Conservation (phyloP, 805 yeast species). For the Vanderwaltozyma polyspora region DNA sequence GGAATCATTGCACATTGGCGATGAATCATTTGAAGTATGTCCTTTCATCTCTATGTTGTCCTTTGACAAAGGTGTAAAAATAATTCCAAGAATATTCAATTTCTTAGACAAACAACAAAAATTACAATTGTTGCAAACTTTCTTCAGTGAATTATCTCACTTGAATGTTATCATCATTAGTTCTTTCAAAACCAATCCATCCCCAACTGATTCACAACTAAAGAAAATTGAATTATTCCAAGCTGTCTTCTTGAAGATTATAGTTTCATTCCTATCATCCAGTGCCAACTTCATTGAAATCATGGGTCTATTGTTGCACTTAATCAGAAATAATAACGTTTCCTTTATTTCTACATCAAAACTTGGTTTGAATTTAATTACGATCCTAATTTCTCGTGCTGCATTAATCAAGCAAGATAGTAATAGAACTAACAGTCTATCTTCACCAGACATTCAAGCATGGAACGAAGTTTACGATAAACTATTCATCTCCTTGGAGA, state of each 20-base stretch:
- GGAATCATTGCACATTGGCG: constrained; percentile 68
- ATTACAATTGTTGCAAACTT: constrained; percentile 60
- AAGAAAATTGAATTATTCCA: constrained; percentile 70
- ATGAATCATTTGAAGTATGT: constrained; percentile 45
- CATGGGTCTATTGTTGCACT: constrained; percentile 57
- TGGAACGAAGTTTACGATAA: constrained; percentile 80
- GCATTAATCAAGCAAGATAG: constrained; percentile 85
- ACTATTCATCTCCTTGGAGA: constrained; percentile 68
- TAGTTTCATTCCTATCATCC: constrained; percentile 66
- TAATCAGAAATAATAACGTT: constrained; percentile 61
- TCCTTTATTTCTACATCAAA: constrained; percentile 46
- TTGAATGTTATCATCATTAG: constrained; percentile 70
- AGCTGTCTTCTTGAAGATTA: constrained; percentile 67
- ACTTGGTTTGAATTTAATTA: constrained; percentile 75
- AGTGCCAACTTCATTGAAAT: constrained; percentile 74
- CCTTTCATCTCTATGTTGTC: constrained; percentile 77
- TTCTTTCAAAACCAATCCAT: constrained; percentile 56
- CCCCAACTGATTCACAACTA: constrained; percentile 41
- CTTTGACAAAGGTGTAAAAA: constrained; percentile 78
- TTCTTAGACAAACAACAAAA: constrained; percentile 69
- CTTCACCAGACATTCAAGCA: constrained; percentile 32
- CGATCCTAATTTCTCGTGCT: constrained; percentile 84
- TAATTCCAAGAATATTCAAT: constrained; percentile 79
- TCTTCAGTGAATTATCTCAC: constrained; percentile 71
- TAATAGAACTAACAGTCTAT: constrained; percentile 28